A percentile compares a stretch with the other conserved stretches of the same genome.
Conservation (phyloP, 2,329 filamentous ascomycete species). For the Dactylonectria estremocensis region DNA sequence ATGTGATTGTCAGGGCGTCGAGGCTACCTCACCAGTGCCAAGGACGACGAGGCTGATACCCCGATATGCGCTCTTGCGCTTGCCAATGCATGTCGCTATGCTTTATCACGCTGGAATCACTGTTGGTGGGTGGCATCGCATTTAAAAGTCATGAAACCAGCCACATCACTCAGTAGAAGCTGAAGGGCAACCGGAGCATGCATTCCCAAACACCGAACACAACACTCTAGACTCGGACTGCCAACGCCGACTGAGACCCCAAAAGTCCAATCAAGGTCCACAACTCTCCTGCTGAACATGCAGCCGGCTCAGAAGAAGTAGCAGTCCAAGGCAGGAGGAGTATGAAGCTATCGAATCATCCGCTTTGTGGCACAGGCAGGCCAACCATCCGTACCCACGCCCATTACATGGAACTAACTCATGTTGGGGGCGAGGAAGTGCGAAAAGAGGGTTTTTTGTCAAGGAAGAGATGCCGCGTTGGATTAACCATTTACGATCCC, state of each 20-base stretch:
- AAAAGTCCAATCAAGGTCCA: constrained; percentile 7
- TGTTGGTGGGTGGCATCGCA: constrained; percentile 16
- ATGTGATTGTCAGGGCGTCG: neutral
- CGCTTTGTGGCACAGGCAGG: constrained; percentile 6
- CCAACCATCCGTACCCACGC: neutral
- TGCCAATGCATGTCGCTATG: neutral
- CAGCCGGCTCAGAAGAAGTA: constrained; percentile 18
- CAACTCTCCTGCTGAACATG: constrained; percentile 16
- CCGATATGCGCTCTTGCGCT: neutral
- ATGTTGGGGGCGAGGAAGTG: neutral
- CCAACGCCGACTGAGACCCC: constrained; percentile 2
- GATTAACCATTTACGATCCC: constrained; percentile 4
- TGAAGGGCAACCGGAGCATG: constrained; percentile 15
- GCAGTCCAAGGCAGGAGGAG: neutral
- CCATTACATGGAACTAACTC: neutral
- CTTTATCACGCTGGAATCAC: constrained; percentile 5
- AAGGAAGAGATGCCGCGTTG: neutral
- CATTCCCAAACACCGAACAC: neutral
- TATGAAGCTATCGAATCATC: neutral
- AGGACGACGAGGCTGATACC: constrained; percentile 20
- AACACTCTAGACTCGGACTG: constrained; percentile 15
- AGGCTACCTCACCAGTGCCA: neutral
- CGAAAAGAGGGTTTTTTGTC: constrained; percentile 7
- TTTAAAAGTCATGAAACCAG: constrained; percentile 18
- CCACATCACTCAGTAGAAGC: constrained; percentile 4